These are phyloP conservation scores for Neonectria punicea DNA, from an alignment of 2,329 filamentous ascomycete genomes.

Conservation along the genomic window DNA sequence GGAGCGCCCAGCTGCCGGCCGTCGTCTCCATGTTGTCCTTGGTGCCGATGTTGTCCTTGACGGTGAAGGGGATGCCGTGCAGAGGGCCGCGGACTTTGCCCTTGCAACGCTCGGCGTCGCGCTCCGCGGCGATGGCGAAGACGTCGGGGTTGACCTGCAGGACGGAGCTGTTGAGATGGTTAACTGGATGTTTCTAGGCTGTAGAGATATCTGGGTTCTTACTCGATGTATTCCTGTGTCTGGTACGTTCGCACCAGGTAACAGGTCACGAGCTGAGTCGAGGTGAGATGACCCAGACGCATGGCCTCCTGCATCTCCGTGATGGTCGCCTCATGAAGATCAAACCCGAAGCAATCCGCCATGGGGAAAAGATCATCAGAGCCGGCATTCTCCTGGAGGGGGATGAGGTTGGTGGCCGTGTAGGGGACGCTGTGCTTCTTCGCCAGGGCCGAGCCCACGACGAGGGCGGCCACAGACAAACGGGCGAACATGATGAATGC, in stretches of 20 bases:
- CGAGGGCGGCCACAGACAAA: conserved; percentile 38
- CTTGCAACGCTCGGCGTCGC: conserved; percentile 68
- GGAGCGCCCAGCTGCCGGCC: conserved; percentile 73
- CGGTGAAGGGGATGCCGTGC: conserved; percentile 79
- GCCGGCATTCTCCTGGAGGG: conserved; percentile 50
- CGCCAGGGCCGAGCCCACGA: conserved; percentile 28
- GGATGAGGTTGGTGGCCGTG: conserved; percentile 47
- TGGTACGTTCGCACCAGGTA: conserved; percentile 71
- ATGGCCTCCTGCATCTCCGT: conserved; percentile 72
- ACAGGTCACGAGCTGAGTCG: conserved; percentile 68
- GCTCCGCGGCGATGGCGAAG: conserved; percentile 66
- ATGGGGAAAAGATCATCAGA: conserved; percentile 66
- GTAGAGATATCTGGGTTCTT: conserved; percentile 29
- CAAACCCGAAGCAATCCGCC: conserved; percentile 67
- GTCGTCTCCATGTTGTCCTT: conserved; percentile 85
- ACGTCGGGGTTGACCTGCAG: conserved; percentile 76
- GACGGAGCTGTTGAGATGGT: conserved; percentile 56
- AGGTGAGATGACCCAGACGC: conserved; percentile 63
- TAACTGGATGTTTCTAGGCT: not conserved
- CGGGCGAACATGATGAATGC: conserved; percentile 33
- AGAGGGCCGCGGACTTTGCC: conserved; percentile 71
- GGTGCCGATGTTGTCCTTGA: conserved; percentile 74
- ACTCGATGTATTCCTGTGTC: conserved; percentile 73
- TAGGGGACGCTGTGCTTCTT: conserved; percentile 34
- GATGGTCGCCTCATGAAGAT: conserved; percentile 75